phyloP scores from a whole-genome alignment of 1,284 basidiomycete species.

The Ceratobasidium sp. region DNA sequence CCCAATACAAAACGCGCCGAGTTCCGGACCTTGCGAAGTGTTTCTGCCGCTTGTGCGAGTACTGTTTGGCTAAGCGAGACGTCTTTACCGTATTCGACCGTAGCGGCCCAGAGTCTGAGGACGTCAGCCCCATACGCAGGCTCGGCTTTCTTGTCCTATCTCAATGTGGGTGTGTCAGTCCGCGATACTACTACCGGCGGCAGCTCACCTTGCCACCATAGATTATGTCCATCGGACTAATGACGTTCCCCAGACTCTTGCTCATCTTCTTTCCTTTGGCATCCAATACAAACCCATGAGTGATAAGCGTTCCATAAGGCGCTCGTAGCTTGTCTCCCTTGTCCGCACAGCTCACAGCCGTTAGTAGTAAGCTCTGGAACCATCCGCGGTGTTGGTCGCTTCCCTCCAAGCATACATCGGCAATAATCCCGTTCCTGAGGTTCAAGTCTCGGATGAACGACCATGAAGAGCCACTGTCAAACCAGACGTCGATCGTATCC shows the following conservation, averaged over 20 bases:
- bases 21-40: constrained; percentile 88
- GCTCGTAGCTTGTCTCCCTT: constrained; percentile 52
- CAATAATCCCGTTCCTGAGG: constrained; percentile 57
- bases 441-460: constrained; percentile 69
- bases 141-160: constrained; percentile 72
- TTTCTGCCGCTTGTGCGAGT: constrained; percentile 81
- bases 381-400: constrained; percentile 98
- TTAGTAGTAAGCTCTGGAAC: constrained; percentile 97
- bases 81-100: constrained; percentile 90
- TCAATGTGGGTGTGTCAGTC: not conserved
- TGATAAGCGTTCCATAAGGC: constrained; percentile 89
- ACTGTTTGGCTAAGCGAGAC: constrained; percentile 85
- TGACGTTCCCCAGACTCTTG: constrained; percentile 94
- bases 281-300: constrained; percentile 98
- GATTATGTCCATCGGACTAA: constrained; percentile 86
- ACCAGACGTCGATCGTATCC: constrained; percentile 99
- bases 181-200: constrained; percentile 42
- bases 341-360: constrained; percentile 70
- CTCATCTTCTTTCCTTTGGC: constrained; percentile 96
- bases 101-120: constrained; percentile 91
- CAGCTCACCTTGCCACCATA: constrained; percentile 77
- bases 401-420: constrained; percentile 94
- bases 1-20: constrained; percentile 91
- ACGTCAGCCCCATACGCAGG: constrained; percentile 89
- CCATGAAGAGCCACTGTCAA: constrained; percentile 98